Base-by-base conservation (phyloP, 352 stramenopile genomes). In the Pythium chondricola region DNA sequence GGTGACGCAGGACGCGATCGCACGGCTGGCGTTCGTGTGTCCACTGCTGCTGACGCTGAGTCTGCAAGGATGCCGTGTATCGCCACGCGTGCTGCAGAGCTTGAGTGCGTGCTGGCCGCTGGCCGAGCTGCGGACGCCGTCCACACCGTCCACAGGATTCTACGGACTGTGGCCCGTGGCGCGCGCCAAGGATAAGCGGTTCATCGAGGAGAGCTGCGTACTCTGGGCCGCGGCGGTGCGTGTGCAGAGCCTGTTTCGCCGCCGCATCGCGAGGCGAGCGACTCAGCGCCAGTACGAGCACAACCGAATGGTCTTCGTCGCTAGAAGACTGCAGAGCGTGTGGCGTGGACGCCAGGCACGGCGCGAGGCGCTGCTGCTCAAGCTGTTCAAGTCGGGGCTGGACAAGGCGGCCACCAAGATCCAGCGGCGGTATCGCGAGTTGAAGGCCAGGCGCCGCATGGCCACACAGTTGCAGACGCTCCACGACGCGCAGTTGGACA, bases 21-120 rank as follows among this genome's bases (percentile, higher is more conserved):
- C 71, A 0, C 61, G 69, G 0, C 65, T 88, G 10, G 77, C 80
- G 25, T 73, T 83, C 42, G 54, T 52, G 1, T 92, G 80, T 59
- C 77, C 80, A 1, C 48, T 86, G 31, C 59, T 92, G 3, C 58
- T 92, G 17, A 88, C 77, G 0, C 50, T 92, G 7, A 88, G 71
- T 33, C 50, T 91, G 6, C 69, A 83, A 54, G 72, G 79, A 1
- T 91, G 76, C 50, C 61, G 66, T 7, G 65, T 91, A 0, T 87
- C 79, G 1, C 59, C 63, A 27, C 70, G 76, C 14, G 69, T 82
- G 6, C 52, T 91, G 14, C 65, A 71, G 22, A 85, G 72, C 41
- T 47, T 88, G 20, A 76, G 75, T 39, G 77, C 75, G 1, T 87
- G 68, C 5, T 91, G 80, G 80, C 63, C 63, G 17, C 81, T 88